phyloP scores from a whole-genome alignment of 192 early-diverging fungal genomes.

The Rhizophagus prolifer region DNA sequence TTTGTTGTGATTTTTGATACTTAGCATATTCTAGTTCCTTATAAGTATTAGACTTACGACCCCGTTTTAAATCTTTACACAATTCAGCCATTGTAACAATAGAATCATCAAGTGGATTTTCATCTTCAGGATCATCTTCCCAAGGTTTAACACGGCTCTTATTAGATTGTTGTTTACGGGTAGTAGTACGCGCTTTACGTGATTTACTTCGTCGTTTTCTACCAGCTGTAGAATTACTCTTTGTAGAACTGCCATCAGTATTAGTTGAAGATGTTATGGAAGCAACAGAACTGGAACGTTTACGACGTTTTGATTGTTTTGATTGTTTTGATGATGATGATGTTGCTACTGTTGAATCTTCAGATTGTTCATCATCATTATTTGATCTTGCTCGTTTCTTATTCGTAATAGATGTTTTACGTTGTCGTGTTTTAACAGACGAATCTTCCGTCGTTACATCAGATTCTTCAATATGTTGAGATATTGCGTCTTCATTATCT shows the following conservation, averaged over 20 bases:
- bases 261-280: background rate
- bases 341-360: background rate
- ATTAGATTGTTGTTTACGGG: background rate
- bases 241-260: background rate
- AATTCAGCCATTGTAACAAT: slow-evolving; percentile 25
- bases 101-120: slow-evolving; percentile 18
- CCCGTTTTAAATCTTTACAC: slow-evolving; percentile 24
- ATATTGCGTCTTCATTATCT: background rate
- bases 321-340: background rate
- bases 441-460: background rate
- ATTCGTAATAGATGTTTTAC: background rate
- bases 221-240: background rate
- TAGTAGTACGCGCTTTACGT: background rate
- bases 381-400: background rate
- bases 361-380: background rate
- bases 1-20: slow-evolving; percentile 21
- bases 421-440: background rate
- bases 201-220: background rate
- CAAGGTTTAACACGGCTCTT: slow-evolving; percentile 12
- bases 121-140: slow-evolving; percentile 30
- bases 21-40: slow-evolving; percentile 15
- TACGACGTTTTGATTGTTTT: background rate
- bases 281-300: background rate
- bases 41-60: slow-evolving; percentile 25
- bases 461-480: background rate